These are phyloP conservation scores for Euphorbia corollata DNA, from an alignment of 441 rosid species.

Conservation along the genomic window DNA sequence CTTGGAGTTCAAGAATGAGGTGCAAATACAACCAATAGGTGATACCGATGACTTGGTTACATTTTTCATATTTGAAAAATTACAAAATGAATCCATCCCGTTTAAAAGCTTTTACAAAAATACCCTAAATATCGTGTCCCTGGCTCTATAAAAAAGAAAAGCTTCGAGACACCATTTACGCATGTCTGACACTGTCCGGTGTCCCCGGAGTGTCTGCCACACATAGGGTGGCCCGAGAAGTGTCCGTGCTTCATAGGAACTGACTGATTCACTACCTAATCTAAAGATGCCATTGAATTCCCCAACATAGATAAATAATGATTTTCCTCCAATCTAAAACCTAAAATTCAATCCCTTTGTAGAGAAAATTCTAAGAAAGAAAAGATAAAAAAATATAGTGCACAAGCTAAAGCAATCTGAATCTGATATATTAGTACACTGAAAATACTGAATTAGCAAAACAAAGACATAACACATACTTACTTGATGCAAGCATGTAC, in stretches of 20 bases:
- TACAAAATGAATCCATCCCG: too few species aligned
- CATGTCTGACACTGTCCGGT: too few species aligned
- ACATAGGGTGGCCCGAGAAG: too few species aligned
- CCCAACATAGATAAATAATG: not conserved
- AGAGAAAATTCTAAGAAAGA: not conserved
- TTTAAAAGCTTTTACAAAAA: too few species aligned
- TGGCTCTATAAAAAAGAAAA: too few species aligned
- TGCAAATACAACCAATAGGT: too few species aligned
- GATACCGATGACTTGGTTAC: too few species aligned
- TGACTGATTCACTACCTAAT: not conserved
- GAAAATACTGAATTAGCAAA: not conserved
- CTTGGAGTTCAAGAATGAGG: too few species aligned
- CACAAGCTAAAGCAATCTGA: not conserved
- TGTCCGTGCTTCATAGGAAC: not conserved
- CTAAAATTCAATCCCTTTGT: not conserved
- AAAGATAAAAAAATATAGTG: not conserved
- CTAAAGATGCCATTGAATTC: slow-evolving; percentile 8
- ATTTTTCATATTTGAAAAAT: too few species aligned
- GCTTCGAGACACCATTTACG: too few species aligned
- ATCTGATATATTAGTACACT: not conserved
- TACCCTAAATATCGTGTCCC: too few species aligned
- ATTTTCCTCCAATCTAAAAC: not conserved
- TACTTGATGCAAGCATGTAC: slow-evolving; percentile 99
- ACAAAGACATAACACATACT: slow-evolving; percentile 21
- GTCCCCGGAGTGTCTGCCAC: too few species aligned